These are phyloP conservation scores for Suhomyces taliae DNA, from an alignment of 1,139 yeast genomes.

Conservation along the genomic window DNA sequence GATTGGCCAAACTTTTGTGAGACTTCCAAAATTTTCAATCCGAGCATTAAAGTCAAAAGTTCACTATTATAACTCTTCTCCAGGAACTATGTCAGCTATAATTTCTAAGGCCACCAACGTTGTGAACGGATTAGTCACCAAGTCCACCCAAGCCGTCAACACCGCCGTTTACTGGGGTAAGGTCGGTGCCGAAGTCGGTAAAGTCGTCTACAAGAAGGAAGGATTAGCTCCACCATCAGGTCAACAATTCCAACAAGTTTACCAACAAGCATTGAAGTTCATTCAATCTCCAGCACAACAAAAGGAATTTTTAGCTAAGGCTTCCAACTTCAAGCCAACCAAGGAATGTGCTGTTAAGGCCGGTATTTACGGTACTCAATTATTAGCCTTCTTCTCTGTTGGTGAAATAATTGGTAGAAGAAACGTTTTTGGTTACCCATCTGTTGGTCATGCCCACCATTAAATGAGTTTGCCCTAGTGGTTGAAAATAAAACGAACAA, in stretches of 20 bases:
- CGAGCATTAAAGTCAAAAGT: conserved; percentile 1
- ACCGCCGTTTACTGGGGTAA: conserved; percentile 81
- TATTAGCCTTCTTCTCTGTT: conserved; percentile 86
- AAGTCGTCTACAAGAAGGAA: conserved; percentile 88
- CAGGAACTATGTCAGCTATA: conserved; percentile 47
- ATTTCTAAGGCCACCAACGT: conserved; percentile 49
- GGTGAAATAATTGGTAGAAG: conserved; percentile 99
- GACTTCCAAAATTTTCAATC: conserved; percentile 10
- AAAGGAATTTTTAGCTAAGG: conserved; percentile 48
- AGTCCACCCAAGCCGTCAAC: conserved; percentile 44
- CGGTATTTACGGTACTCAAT: conserved; percentile 77
- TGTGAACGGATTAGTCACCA: conserved; percentile 37
- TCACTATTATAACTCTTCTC: not conserved
- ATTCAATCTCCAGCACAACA: conserved; percentile 42
- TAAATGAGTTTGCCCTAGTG: conserved; percentile 4
- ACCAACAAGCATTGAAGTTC: conserved; percentile 48
- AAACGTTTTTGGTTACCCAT: conserved; percentile 81
- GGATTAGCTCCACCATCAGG: conserved; percentile 88
- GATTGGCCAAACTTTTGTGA: conserved; percentile 9
- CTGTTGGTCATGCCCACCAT: conserved; percentile 35
- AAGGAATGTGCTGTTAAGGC: conserved; percentile 65
- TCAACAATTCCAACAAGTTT: conserved; percentile 77
- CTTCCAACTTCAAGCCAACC: conserved; percentile 47
- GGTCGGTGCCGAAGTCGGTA: conserved; percentile 84
- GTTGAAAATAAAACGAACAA: not conserved